Base-by-base conservation (phyloP, 179 eudicot species). In the Sideroxylon spinosum region DNA sequence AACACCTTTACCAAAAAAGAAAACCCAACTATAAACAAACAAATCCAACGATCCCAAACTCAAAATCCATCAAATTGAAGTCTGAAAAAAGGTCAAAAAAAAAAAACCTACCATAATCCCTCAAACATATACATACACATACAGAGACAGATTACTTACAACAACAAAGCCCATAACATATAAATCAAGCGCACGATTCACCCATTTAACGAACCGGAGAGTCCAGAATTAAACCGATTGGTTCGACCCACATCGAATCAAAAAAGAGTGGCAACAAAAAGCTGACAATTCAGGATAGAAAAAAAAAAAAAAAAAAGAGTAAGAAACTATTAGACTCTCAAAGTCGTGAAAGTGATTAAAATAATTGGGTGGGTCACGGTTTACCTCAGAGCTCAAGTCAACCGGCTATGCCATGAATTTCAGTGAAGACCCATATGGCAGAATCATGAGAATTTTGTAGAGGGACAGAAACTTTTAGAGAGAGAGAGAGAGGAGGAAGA, bases 381-480 rank as follows among this genome's bases (percentile, higher is more conserved):
- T 0, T 76, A 76, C 78, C 78, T 23, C 22, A 0, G n/a, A 37
- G 69, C 37, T 60, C 12, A 62, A 25, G 32, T 76, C 60, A 76
- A 63, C 48, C 46, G 16, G 6, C 16, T 60, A n/a, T 26, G 17
- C 48, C 78, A 32, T 64, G 56, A 60, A 76, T 63, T 76, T 76
- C 57, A 61, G 56, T 16, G 12, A 20, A 75, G 68, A 75, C 56
- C 68, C 68, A 75, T 23, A 13, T 61, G 68, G 16, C 12, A 19
- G 46, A 73, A 73, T 56, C 56, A 52, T 14, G 56, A 52, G 56
- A 52, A 14, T 9, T 1, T 52, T 52, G 56, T 37, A 37, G 44
- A 37, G 44, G 5, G 3, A 7, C 17, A 59, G 44, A 37, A 37
- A 29, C 9, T 44, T 44, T 37, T 0, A 46, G 68, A 75, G 22